Evolutionary conservation across 2,329 filamentous ascomycete genomes (phyloP).

Genomic region (Celoporthe dispersa): DNA sequence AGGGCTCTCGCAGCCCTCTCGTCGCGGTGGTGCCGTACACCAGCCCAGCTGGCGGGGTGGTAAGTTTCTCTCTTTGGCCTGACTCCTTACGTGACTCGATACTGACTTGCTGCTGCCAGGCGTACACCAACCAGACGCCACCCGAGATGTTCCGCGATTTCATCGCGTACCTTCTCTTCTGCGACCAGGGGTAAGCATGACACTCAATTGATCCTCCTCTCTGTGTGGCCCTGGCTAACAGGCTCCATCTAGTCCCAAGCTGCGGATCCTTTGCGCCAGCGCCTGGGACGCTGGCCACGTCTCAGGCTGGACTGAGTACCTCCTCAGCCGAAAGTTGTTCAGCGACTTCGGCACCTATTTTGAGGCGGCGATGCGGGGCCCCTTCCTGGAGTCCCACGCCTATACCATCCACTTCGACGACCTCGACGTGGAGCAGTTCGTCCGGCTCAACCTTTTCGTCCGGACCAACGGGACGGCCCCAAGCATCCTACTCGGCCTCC

Average conservation of each 20-base stretch:
- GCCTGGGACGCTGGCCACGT: neutral
- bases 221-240: neutral
- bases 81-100: neutral
- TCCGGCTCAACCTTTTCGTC: slow-evolving; percentile 10
- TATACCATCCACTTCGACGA: slow-evolving; percentile 11
- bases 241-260: neutral
- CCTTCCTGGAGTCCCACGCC: slow-evolving; percentile 3
- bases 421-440: slow-evolving; percentile 11
- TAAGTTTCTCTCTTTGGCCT: neutral
- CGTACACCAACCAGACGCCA: neutral
- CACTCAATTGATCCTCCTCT: neutral
- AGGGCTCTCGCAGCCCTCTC: no score
- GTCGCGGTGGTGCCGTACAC: neutral
- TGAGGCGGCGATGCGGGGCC: neutral
- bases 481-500: slow-evolving; percentile 5
- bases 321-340: slow-evolving; percentile 17
- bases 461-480: neutral
- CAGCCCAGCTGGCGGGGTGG: neutral
- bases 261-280: slow-evolving; percentile 15
- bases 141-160: neutral
- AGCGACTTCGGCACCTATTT: slow-evolving; percentile 23
- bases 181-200: neutral
- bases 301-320: neutral
- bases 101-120: neutral
- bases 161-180: neutral